Conservation (phyloP, 2,329 filamentous ascomycete genomes). For the Fusarium armeniacum region DNA sequence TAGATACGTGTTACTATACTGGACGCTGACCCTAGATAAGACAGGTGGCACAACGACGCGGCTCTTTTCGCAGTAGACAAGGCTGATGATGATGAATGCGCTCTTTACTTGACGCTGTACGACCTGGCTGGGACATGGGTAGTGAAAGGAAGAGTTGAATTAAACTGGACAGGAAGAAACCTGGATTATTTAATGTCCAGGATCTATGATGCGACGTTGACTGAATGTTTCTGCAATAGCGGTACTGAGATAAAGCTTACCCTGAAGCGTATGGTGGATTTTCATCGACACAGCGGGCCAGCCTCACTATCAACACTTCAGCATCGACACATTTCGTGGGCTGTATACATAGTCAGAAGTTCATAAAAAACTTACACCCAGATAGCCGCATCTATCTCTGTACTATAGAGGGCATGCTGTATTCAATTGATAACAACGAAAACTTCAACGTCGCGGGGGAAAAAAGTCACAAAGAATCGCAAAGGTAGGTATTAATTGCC, state of each 20-base stretch:
- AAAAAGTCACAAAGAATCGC: conserved; percentile 30
- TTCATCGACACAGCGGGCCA: neutral
- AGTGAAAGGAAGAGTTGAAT: neutral
- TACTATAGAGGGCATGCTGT: too few species aligned
- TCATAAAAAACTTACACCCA: too few species aligned
- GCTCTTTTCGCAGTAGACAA: neutral
- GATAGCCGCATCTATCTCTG: too few species aligned
- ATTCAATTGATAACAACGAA: too few species aligned
- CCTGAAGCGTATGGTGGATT: conserved; percentile 4
- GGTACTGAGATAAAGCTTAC: conserved; percentile 5
- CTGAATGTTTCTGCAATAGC: neutral
- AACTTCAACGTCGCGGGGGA: neutral
- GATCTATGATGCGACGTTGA: conserved; percentile 8
- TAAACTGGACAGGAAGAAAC: neutral
- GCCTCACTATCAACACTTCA: neutral
- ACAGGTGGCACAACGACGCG: conserved; percentile 22
- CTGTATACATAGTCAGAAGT: too few species aligned
- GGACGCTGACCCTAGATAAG: neutral
- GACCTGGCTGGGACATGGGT: too few species aligned
- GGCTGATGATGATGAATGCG: neutral
- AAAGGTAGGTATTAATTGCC: conserved; percentile 47
- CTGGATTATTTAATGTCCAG: neutral
- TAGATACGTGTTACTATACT: too few species aligned
- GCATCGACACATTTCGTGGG: neutral
- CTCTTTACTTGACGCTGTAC: neutral